Evolutionary conservation across 1,284 basidiomycete species (phyloP), one percentile per base, ranked within the genome.

Genomic region (Cystodermella granulosa): DNA sequence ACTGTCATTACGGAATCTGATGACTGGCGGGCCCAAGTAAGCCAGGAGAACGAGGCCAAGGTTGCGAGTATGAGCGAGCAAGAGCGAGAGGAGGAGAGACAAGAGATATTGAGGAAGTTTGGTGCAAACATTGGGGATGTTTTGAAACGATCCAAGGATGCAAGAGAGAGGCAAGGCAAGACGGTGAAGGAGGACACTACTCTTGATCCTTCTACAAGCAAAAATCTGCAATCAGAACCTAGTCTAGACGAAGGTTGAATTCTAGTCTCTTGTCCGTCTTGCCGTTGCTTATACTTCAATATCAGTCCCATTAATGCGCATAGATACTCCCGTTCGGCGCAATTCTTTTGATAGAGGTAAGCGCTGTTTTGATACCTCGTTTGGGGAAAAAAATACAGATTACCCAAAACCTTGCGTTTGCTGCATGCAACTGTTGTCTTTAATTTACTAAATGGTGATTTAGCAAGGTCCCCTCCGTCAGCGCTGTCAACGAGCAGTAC

Each of bases 31-130:
- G 55, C 63, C 11, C 70, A 74, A 43, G 74, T 81, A 24, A 71
- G 73, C 50, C 63, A 55, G 42, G 79, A 84, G 57, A 86, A 86
- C 56, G 71, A 75, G 46, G 60, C 62, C 18, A 65, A 69, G 15
- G 72, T 87, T 5, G 70, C 69, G 6, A 58, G 56, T 2, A 87
- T 88, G 84, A 70, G 71, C 4, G 68, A 73, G 6, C 73, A 76
- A 24, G 78, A 87, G 55, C 68, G 77, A 15, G 73, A 78, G 45
- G 63, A 74, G 43, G 83, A 84, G 58, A 69, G 75, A 46, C 64
- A 68, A 45, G 80, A 86, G 53, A 79, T 90, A 31, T 53, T 85
- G 31, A 77, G 83, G 49, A 72, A 74, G 38, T 84, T 91, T 64
- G 87, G 87, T 0, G 58, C 74, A 1, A 75, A 74, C 23, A 69